Base-by-base conservation (phyloP, 768 basidiomycete genomes). In the Naganishia kalamii region DNA sequence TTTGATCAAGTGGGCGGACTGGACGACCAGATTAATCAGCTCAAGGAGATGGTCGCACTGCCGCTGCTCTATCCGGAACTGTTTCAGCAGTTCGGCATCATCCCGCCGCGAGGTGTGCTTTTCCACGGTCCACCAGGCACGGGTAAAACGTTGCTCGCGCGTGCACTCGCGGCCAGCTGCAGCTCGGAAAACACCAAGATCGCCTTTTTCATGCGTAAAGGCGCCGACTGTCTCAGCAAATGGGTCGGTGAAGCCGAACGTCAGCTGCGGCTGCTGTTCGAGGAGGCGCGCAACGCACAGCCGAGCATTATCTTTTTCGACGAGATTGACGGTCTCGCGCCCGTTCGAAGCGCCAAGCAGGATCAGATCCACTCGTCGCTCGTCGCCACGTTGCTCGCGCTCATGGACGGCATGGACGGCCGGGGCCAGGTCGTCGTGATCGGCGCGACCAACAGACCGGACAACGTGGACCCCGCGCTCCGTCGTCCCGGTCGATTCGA, bases 391-490 rank as follows among this genome's bases (percentile, higher is more conserved):
- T 82, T 98, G 10, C 82, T 99, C 1, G 94, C 96, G 1, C 82
- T 98, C 47, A 98, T 98, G 96, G 96, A 98, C 76, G 96, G 94
- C 47, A 98, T 98, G 94, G 96, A 99, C 68, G 93, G 93, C 0
- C 85, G 96, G 60, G 93, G 92, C 1, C 92, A 97, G 77, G 94
- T 99, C 19, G 85, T 98, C 29, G 91, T 99, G 32, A 98, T 98
- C 70, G 96, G 96, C 30, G 96, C 96, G 1, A 99, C 96, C 3
- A 99, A 99, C 76, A 79, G 96, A 66, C 94, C 94, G 0, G 96
- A 99, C 77, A 89, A 92, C n/a, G 87, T 99, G 63, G 96, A 99
- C 78, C 92, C 96, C 21, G 96, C 96, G 0, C 79, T 99, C 54
- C 83, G 96, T 32, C 82, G 96, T 27, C 96, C 94, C 0, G 96